A percentile compares a stretch with the other conserved stretches of the same genome.
These are phyloP conservation scores for Clonostachys chloroleuca DNA, from an alignment of 2,329 filamentous ascomycete genomes.

Conservation along the genomic window DNA sequence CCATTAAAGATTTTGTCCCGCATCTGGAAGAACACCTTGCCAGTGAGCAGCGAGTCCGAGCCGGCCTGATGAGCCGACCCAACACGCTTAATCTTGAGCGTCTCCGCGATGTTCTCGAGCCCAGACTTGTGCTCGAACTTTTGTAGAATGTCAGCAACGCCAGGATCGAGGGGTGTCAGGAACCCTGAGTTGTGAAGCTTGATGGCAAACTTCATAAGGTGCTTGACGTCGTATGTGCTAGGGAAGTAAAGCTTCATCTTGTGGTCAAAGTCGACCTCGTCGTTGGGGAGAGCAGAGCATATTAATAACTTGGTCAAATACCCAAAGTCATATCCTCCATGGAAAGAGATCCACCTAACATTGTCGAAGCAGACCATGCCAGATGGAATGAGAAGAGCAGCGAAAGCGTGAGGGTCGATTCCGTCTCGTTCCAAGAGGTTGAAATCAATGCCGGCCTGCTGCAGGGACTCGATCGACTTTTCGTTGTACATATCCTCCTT, in stretches of 20 bases:
- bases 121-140: conserved; percentile 89
- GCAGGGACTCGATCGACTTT: conserved; percentile 86
- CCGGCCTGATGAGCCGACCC: conserved; percentile 89
- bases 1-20: conserved; percentile 83
- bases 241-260: conserved; percentile 93
- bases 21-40: conserved; percentile 92
- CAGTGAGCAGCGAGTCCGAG: conserved; percentile 89
- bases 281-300: conserved; percentile 76
- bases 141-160: conserved; percentile 69
- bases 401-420: conserved; percentile 87
- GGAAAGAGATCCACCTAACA: conserved; percentile 95
- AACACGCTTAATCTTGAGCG: conserved; percentile 83
- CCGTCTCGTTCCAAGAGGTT: conserved; percentile 77
- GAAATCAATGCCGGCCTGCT: conserved; percentile 92
- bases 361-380: conserved; percentile 84
- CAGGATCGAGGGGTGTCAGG: conserved; percentile 57
- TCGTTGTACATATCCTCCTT: conserved; percentile 98
- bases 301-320: conserved; percentile 94
- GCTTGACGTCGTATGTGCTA: conserved; percentile 92
- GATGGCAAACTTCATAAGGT: conserved; percentile 87
- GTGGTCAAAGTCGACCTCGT: conserved; percentile 84
- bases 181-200: conserved; percentile 62
- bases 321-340: conserved; percentile 97
- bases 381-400: conserved; percentile 83
- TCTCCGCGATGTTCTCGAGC: conserved; percentile 89